Evolutionary conservation across 140 eudicot species (phyloP), one percentile per base, ranked within the genome.

Genomic region (Oenanthe javanica): DNA sequence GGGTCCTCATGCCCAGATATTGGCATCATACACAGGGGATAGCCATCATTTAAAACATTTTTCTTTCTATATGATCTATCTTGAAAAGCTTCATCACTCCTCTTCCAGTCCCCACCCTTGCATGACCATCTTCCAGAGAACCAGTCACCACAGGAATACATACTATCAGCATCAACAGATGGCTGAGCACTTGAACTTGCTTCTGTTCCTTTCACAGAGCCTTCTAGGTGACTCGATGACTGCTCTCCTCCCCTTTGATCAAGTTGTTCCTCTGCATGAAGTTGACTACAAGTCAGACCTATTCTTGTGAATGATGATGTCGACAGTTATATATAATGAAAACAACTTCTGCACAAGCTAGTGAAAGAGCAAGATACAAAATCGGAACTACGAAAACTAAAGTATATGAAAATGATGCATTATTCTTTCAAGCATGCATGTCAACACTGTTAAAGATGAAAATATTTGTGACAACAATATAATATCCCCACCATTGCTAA

Each of bases 31-130:
- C 99, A 92, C 15, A 94, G 81, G 36, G 99, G 88, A 59, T 90
- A 94, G 11, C 99, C 99, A 76, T 94, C 97, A 77, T 94, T 94
- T 64, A 94, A 86, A 13, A 94, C 97, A 36, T 77, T 64, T 79
- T 90, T 94, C 89, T 89, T 92, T 81, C 82, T 92, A 83, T 23
- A 82, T 52, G 75, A 80, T 85, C 84, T 85, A 59, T 92, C 97
- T 84, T 77, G 93, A 69, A 80, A 67, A 80, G 87, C 43, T 66
- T 94, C 99, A 12, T 92, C 97, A 57, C 80, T 88, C 87, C 96
- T 88, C 88, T 84, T 93, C 99, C 99, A 94, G 76, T 94, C 99
- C 59, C 99, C 94, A 77, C 99, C 97, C 81, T 89, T 94, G 91
- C 93, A 92, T 61, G 97, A 85, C 95, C 96, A 92, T 51, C 64